phyloP scores from a whole-genome alignment of 768 basidiomycete genomes.

The Psilocybe subaeruginosa region DNA sequence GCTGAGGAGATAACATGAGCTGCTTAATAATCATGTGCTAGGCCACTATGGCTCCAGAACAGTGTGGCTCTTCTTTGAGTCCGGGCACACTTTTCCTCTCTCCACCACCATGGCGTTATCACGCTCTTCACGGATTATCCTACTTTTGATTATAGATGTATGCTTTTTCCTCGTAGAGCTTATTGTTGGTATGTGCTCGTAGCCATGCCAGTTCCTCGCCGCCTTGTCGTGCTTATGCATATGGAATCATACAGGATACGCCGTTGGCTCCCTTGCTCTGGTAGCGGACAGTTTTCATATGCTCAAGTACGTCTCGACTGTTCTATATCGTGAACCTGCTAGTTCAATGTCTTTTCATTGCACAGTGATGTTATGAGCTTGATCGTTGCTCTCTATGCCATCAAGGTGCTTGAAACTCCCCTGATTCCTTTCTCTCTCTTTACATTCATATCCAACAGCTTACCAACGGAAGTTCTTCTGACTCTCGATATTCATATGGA shows the following conservation, averaged over 20 bases:
- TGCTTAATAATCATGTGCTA: slow-evolving; percentile 8
- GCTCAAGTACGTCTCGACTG: slow-evolving; percentile 75
- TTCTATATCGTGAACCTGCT: slow-evolving; percentile 4
- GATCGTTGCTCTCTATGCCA: slow-evolving; percentile 91
- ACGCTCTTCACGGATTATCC: slow-evolving; percentile 72
- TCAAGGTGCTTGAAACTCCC: slow-evolving; percentile 26
- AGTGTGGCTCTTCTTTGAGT: neutral
- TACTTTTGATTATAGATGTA: slow-evolving; percentile 84
- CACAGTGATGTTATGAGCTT: slow-evolving; percentile 95
- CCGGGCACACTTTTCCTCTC: slow-evolving; percentile 3
- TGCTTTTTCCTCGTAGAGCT: slow-evolving; percentile 88
- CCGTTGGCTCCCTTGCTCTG: slow-evolving; percentile 93
- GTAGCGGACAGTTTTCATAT: slow-evolving; percentile 98
- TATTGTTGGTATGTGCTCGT: slow-evolving; percentile 59
- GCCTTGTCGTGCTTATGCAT: neutral
- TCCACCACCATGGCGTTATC: slow-evolving; percentile 45
- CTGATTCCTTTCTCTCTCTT: slow-evolving; percentile 1
- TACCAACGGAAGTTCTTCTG: slow-evolving; percentile 53
- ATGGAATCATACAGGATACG: slow-evolving; percentile 65
- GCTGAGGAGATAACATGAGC: neutral
- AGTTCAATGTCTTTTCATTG: slow-evolving; percentile 4
- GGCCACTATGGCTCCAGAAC: slow-evolving; percentile 1
- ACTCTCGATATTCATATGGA: slow-evolving; percentile 93
- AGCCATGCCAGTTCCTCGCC: neutral
- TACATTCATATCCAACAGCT: slow-evolving; percentile 46